Evolutionary conservation across 2,329 filamentous ascomycete genomes (phyloP), one percentile per base, ranked within the genome.

Genomic region (Penicillium rolfsii): DNA sequence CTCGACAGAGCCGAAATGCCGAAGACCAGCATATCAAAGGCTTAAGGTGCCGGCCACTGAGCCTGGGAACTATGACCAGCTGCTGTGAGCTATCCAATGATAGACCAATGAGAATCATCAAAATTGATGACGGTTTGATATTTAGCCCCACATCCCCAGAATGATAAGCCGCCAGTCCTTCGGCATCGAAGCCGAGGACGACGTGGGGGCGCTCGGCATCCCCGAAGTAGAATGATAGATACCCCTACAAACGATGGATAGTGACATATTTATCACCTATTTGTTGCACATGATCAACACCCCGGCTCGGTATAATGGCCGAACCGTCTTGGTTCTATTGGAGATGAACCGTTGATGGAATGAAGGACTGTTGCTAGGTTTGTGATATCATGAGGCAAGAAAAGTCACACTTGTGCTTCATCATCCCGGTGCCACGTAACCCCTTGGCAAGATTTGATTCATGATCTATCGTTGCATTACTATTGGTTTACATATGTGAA

Each of bases 231-330:
- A 38, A 9, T 9, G 5, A 35, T 12, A 33, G 48, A 50, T 30
- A 5, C 48, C 22, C 48, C n/a, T 33, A 22, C 48, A 35, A 14
- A 35, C 26, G 26, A 8, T 33, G 48, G 48, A 50, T 22, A 33
- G 30, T 22, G 48, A 30, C 48, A n/a, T 35, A n/a, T 35, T 26
- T 14, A 11, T 50, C 48, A 22, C 30, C 48, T 50, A 7, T 50
- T 50, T 50, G n/a, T 35, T 3, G 24, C 48, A 50, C 48, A 50
- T 50, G 48, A 50, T 50, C 48, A 50, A 9, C n/a, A 50, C 5
- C 5, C n/a, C 48, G 48, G 48, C 30, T 50, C 48, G 48, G 48
- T 46, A 9, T 50, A n/a, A 26, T 35, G 11, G 30, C 48, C 48
- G 48, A 35, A n/a, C 48, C 48, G 48, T 12, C 14, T 33, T 50